Conservation (phyloP, 2,329 filamentous ascomycete species). For the Aspergillus luchuensis region DNA sequence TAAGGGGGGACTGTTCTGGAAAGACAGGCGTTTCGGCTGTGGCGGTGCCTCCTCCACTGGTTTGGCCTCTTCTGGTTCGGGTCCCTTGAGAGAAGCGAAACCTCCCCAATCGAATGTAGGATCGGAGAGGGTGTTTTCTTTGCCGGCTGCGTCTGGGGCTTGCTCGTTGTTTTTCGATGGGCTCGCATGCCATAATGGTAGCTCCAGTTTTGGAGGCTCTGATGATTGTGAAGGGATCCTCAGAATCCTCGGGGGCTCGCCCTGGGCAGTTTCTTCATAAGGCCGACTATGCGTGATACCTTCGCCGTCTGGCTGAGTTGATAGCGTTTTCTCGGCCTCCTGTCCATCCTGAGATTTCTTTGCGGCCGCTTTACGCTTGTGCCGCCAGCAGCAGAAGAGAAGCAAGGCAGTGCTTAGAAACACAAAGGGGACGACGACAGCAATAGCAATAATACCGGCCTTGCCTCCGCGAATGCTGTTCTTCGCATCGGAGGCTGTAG, state of each 20-base stretch:
- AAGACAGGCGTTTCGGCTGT: conserved; percentile 33
- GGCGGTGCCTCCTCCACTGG: conserved; percentile 21
- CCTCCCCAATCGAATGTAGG: conserved; percentile 33
- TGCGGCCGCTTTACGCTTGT: conserved; percentile 29
- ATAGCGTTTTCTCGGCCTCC: conserved; percentile 25
- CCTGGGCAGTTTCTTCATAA: conserved; percentile 24
- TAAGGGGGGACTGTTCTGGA: conserved; percentile 31
- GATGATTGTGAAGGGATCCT: conserved; percentile 30
- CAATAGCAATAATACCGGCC: conserved; percentile 41
- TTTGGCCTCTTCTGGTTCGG: conserved; percentile 26
- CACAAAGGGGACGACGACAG: conserved; percentile 39
- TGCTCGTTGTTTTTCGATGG: conserved; percentile 28
- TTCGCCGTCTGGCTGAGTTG: conserved; percentile 24
- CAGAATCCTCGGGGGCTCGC: conserved; percentile 26
- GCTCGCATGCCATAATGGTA: conserved; percentile 36
- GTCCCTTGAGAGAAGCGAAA: conserved; percentile 28
- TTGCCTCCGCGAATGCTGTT: conserved; percentile 30
- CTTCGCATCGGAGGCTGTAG: conserved; percentile 22
- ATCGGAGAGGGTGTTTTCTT: conserved; percentile 30
- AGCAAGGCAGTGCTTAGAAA: conserved; percentile 31
- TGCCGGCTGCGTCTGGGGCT: conserved; percentile 19
- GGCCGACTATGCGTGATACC: conserved; percentile 31
- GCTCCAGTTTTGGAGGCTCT: conserved; percentile 37
- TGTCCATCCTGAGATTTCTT: conserved; percentile 26
- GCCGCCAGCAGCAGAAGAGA: conserved; percentile 40